phyloP scores from a whole-genome alignment of 306 rosid genomes.

The Dalbergia oliveri region DNA sequence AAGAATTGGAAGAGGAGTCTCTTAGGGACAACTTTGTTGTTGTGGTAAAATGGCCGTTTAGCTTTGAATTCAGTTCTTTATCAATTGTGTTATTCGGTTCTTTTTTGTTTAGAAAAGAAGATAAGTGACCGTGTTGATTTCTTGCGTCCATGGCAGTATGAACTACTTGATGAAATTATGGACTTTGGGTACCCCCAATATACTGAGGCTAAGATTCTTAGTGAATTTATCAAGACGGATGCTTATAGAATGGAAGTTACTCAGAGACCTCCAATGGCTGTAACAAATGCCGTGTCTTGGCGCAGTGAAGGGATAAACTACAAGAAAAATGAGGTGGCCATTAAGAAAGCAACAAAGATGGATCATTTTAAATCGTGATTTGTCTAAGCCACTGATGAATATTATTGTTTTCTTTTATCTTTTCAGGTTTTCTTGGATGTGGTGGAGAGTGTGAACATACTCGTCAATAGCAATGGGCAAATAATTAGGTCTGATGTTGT shows the following conservation, averaged over 20 bases:
- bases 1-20: conserved; percentile 96
- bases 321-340: conserved; percentile 93
- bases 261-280: conserved; percentile 99
- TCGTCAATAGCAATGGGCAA: conserved; percentile 98
- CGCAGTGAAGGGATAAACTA: conserved; percentile 96
- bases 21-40: conserved; percentile 98
- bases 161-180: conserved; percentile 96
- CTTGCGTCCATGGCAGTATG: conserved; percentile 67
- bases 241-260: conserved; percentile 98
- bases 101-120: neutral
- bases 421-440: conserved; percentile 97
- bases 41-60: conserved; percentile 68
- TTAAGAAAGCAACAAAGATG: neutral
- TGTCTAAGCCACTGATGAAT: conserved; percentile 38
- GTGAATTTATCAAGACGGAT: conserved; percentile 98
- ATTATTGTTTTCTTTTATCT: conserved; percentile 29
- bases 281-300: conserved; percentile 99
- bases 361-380: conserved; percentile 6
- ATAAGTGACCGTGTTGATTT: conserved; percentile 28
- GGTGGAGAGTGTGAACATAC: conserved; percentile 99
- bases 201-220: conserved; percentile 94
- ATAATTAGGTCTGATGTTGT: conserved; percentile 97
- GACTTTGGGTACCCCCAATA: conserved; percentile 99
- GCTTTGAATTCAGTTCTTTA: neutral
- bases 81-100: conserved; percentile 4